A percentile compares a stretch with the other conserved stretches of the same genome.
phyloP scores from a whole-genome alignment of 768 basidiomycete species.

The Auriscalpium vulgare region DNA sequence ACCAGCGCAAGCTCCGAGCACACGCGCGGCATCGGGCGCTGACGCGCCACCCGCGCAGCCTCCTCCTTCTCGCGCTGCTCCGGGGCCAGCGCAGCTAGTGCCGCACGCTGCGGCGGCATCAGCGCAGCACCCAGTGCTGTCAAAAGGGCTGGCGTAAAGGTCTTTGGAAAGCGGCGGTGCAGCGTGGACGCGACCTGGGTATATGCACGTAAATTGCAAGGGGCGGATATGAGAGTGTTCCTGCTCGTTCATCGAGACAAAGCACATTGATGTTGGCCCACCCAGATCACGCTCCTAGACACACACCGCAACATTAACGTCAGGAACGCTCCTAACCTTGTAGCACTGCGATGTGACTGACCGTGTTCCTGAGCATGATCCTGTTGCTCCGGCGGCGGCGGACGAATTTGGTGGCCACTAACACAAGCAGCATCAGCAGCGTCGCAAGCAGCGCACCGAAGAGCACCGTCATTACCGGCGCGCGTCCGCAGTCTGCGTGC shows the following conservation, averaged over 20 bases:
- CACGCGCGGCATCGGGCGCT: slow-evolving; percentile 80
- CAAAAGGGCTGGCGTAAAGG: slow-evolving; percentile 70
- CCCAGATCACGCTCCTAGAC: background rate
- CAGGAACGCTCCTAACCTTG: background rate
- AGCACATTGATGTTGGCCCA: background rate
- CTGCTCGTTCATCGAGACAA: background rate
- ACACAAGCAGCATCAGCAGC: slow-evolving; percentile 10
- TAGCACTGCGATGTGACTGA: background rate
- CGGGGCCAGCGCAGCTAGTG: slow-evolving; percentile 46
- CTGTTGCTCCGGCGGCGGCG: slow-evolving; percentile 7
- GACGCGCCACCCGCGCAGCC: slow-evolving; percentile 62
- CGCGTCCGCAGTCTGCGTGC: background rate
- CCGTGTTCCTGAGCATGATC: background rate
- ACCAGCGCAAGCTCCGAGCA: slow-evolving; percentile 88
- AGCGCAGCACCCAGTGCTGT: slow-evolving; percentile 50
- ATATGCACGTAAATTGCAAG: slow-evolving; percentile 1
- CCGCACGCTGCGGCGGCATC: slow-evolving; percentile 48
- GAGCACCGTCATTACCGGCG: slow-evolving; percentile 6
- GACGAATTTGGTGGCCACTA: slow-evolving; percentile 5
- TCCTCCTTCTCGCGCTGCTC: slow-evolving; percentile 96
- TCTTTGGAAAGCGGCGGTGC: slow-evolving; percentile 77
- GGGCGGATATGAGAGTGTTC: background rate
- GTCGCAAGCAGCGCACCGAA: slow-evolving; percentile 13
- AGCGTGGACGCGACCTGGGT: slow-evolving; percentile 77
- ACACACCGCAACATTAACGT: background rate